These are phyloP conservation scores for Gillenia trifoliata DNA, from an alignment of 306 rosid species.

Conservation along the genomic window DNA sequence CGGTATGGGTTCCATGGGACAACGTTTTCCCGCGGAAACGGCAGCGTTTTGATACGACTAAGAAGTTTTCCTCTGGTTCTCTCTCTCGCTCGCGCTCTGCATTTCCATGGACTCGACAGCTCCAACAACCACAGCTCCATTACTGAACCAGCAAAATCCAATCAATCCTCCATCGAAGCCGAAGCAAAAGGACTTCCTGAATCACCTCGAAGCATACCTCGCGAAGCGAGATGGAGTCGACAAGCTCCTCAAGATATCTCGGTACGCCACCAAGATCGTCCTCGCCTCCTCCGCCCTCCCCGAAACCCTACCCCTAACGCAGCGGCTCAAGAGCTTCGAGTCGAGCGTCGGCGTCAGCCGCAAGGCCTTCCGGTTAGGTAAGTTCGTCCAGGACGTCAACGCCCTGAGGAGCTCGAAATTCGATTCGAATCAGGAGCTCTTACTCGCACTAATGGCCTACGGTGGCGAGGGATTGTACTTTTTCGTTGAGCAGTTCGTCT, in stretches of 20 bases:
- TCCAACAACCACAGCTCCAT: conserved; percentile 10
- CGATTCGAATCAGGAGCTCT: conserved; percentile 28
- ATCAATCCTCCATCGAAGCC: not conserved
- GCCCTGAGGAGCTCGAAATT: conserved; percentile 42
- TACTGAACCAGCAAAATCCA: conserved; percentile 16
- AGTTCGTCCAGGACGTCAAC: conserved; percentile 82
- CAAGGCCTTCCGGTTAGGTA: conserved; percentile 85
- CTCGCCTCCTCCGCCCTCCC: conserved; percentile 56
- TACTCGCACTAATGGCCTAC: conserved; percentile 48
- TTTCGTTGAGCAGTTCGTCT: conserved; percentile 77
- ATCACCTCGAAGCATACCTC: conserved; percentile 71
- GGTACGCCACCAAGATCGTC: conserved; percentile 71
- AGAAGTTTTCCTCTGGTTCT: not conserved
- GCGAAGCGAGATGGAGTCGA: conserved; percentile 93
- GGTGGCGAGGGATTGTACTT: conserved; percentile 80
- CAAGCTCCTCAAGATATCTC: conserved; percentile 80
- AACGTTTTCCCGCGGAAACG: not conserved
- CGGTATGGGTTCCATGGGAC: not conserved
- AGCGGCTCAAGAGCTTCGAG: conserved; percentile 72
- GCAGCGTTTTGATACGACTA: not conserved
- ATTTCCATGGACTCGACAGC: conserved; percentile 44
- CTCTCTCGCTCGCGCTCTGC: not conserved
- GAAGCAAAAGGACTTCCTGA: conserved; percentile 51
- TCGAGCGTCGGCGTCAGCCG: conserved; percentile 87
- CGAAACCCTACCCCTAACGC: conserved; percentile 37